Evolutionary conservation across 164 flowering plant species (phyloP), one percentile per base, ranked within the genome.

Genomic region (Stephania japonica): DNA sequence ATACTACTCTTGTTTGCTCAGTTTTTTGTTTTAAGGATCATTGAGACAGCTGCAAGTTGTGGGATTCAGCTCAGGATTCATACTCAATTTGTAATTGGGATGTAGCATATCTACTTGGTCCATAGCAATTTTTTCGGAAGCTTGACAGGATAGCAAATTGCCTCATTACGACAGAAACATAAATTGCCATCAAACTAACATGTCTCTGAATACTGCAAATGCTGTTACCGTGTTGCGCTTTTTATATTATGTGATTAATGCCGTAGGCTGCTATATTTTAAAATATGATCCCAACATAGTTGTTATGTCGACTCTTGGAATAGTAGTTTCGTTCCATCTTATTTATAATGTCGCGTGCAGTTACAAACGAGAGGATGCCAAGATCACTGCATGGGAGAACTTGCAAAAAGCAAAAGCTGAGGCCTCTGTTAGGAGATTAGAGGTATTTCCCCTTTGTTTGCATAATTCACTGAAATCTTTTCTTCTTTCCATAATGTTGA

Each of bases 401-500:
- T 83, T 93, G 81, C 98, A 96, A 85, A 96, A 88, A 80, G 99
- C 97, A 72, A 93, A 96, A 82, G 98, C 99, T 67, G 98, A 93
- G 84, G 93, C 97, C 69, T 90, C 91, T 63, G 89, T 93, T 66
- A 70, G 90, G 68, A 96, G 92, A 83, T 87, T 96, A 72, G 99
- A 96, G 99, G 99, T 93, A 69, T 44, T 77, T 56, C 4, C 62
- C 47, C 68, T 44, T 16, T 12, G n/a, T 21, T 18, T 18, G 26
- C 21, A 21, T 19, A n/a, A n/a, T 19, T 59, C 21, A 47, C 16
- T 47, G 13, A 47, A 47, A 47, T 47, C 16, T 11, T 11, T 47
- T 12, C 53, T 47, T 47, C 16, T 12, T 7, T 21, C 8, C 21
- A 59, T 59, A 1, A n/a, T 3, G 23, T 7, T 59, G 7, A 59